phyloP scores from a whole-genome alignment of 805 yeast species.

The Metschnikowia shivogae region DNA sequence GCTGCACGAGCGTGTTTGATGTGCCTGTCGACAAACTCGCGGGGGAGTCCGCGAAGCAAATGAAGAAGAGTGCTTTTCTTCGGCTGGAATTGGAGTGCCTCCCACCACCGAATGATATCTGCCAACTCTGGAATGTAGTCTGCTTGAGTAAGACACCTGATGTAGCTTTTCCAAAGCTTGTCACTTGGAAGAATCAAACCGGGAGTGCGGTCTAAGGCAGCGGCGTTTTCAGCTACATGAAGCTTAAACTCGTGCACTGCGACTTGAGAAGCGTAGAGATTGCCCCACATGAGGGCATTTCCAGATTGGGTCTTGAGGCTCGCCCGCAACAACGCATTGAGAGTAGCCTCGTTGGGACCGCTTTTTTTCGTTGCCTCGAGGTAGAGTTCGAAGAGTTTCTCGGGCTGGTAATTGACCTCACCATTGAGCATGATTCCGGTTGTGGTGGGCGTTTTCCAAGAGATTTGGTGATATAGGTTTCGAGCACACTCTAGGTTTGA shows the following conservation, averaged over 20 bases:
- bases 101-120: constrained; percentile 53
- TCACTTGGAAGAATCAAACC: constrained; percentile 24
- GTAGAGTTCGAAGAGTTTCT: constrained; percentile 27
- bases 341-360: constrained; percentile 28
- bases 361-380: constrained; percentile 20
- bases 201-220: background rate
- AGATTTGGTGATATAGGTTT: constrained; percentile 20
- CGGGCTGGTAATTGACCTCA: constrained; percentile 29
- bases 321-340: constrained; percentile 47
- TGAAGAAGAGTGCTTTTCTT: constrained; percentile 34
- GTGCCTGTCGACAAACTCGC: constrained; percentile 34
- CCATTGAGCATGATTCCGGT: constrained; percentile 37
- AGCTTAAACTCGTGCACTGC: constrained; percentile 56
- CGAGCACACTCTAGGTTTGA: constrained; percentile 25
- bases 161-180: constrained; percentile 49
- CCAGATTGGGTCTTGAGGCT: constrained; percentile 27
- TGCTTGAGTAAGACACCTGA: constrained; percentile 45
- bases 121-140: constrained; percentile 47
- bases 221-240: constrained; percentile 20
- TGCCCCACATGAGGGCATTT: constrained; percentile 43
- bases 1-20: constrained; percentile 28
- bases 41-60: constrained; percentile 36
- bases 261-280: constrained; percentile 52
- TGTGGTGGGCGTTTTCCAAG: constrained; percentile 23
- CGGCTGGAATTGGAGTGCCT: constrained; percentile 42